phyloP scores from a whole-genome alignment of 768 basidiomycete genomes.

The Rhodotorula toruloides region DNA sequence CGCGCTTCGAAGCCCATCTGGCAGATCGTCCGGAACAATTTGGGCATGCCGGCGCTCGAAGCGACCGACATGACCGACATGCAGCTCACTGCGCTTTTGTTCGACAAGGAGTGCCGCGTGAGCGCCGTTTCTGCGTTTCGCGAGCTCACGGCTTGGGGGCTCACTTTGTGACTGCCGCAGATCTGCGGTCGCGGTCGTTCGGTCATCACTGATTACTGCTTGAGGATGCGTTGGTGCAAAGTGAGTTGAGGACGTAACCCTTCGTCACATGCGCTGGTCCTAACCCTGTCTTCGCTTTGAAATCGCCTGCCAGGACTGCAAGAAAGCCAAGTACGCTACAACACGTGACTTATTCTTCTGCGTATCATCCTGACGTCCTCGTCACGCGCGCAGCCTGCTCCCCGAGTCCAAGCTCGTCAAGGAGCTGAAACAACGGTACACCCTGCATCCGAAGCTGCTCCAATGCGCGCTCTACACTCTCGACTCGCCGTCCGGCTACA shows the following conservation, averaged over 20 bases:
- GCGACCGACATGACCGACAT: slow-evolving; percentile 7
- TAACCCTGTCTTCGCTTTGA: neutral
- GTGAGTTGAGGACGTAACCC: neutral
- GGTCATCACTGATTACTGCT: neutral
- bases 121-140: neutral
- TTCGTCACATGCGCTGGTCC: too few species aligned
- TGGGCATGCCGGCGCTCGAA: neutral
- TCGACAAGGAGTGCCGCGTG: slow-evolving; percentile 1
- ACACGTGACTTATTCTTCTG: too few species aligned
- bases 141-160: too few species aligned
- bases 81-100: neutral
- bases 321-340: slow-evolving; percentile 12
- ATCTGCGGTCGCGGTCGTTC: neutral
- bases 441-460: neutral
- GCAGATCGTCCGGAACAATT: neutral
- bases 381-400: neutral
- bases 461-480: neutral
- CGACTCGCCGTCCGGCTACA: too few species aligned
- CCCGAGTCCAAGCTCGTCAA: neutral
- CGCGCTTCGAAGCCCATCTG: slow-evolving; percentile 1
- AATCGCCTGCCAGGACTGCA: neutral
- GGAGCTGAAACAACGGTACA: too few species aligned
- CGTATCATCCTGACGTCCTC: neutral
- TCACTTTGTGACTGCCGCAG: neutral
- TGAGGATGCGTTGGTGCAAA: neutral